Conservation (phyloP, 73 alveolate genomes). For the Diophrys appendiculata region DNA sequence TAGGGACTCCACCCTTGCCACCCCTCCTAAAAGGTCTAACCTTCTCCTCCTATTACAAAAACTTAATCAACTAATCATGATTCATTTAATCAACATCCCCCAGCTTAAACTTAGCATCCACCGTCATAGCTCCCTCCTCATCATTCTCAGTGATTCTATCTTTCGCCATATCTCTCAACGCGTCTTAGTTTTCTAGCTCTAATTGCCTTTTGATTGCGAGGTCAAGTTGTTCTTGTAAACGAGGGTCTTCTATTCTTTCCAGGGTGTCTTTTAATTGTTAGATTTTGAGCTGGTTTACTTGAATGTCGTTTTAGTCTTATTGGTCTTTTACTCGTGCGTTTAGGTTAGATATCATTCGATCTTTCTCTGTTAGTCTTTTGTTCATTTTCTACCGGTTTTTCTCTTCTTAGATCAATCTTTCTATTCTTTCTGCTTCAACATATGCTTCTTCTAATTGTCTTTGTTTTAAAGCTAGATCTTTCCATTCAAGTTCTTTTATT, state of each 20-base stretch:
- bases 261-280: neutral
- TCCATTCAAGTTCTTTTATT: neutral
- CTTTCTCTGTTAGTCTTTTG: neutral
- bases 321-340: neutral
- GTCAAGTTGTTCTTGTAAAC: neutral
- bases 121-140: too few species aligned
- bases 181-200: neutral
- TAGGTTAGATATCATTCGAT: too few species aligned
- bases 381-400: neutral
- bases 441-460: neutral
- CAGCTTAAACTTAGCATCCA: neutral
- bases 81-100: neutral
- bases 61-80: neutral
- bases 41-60: neutral
- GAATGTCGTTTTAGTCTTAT: neutral
- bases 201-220: neutral
- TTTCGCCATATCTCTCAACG: neutral
- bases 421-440: neutral
- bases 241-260: constrained; percentile 1
- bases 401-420: neutral
- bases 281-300: too few species aligned
- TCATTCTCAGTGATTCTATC: neutral
- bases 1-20: constrained; percentile 1
- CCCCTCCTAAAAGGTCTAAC: neutral
- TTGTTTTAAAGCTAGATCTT: neutral